Base-by-base conservation (phyloP, 179 eudicot species). In the Carnegiea gigantea region DNA sequence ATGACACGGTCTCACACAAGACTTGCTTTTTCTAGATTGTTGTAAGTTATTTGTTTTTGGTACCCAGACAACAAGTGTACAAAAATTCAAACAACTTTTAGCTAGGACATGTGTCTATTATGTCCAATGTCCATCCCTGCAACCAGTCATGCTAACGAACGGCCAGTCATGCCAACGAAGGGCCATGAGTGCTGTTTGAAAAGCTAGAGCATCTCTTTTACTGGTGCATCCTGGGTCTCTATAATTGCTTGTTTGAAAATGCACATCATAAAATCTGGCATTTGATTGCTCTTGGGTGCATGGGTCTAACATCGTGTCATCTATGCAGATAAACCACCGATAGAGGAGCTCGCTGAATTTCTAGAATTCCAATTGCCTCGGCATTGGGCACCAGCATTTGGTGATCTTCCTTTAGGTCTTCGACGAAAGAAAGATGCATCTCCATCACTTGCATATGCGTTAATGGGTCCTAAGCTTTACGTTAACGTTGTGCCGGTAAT, bases 311-410 rank as follows among this genome's bases (percentile, higher is more conserved):
- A 20, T 18, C 43, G 48, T 17, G n/a, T 77, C 5, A 18, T 67
- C 57, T 83, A 40, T 91, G 89, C 95, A 96, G 98, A 92, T 88
- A 94, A 94, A 82, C 99, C 98, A 60, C 99, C 90, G 17, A 86
- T 91, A 65, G 97, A 94, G 86, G 99, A 96, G 81, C 95, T 96
- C 17, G 79, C 87, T 43, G 97, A 94, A 82, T 96, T 96, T 87
- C 84, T 96, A 30, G 97, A 93, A 85, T 96, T 92, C 84, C 99
- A 96, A 79, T 83, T 96, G 83, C 95, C 99, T 82, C 95, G 97
- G 82, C 98, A 94, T 82, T 94, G 99, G 99, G 97, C 99, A 77
- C 99, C 99, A 0, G 93, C 90, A 2, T 96, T 86, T 79, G 91
- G 92, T 33, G 98, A 96, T 83, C 95, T 96, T 77, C 98, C 99